Base-by-base conservation (phyloP, 1,284 basidiomycete genomes). In the Trichosporon sp. region DNA sequence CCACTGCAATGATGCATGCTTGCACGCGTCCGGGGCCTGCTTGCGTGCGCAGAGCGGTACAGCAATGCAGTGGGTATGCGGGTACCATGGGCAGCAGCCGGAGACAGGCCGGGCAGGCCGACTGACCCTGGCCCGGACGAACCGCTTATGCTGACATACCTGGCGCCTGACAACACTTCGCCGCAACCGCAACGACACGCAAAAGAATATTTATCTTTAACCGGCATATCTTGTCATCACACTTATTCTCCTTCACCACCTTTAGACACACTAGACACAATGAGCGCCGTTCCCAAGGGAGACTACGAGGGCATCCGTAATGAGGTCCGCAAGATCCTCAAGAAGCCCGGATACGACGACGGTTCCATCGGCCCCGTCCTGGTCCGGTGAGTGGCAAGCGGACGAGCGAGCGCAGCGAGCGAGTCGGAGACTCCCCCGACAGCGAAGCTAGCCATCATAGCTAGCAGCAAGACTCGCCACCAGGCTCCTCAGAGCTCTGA, bases 321-420 rank as follows among this genome's bases (percentile, higher is more conserved):
- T 65, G 79, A 84, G 75, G 77, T 85, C 54, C 76, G 75, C 66
- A 81, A 82, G 71, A 76, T 83, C 31, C 69, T 85, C 66, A 81
- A 83, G 70, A 81, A 81, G 72, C 82, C 81, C 3, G 81, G 79
- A 43, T 85, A 84, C 73, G 84, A 84, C 74, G 83, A 84, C 78
- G 83, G 83, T 14, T 81, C 79, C 8, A 78, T 79, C 63, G 83
- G 83, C 32, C 83, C 83, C 61, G 76, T 84, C 0, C 75, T 84
- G 43, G 83, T 84, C 67, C 73, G 83, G 83, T 83, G 31, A 21
- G 54, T 54, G 51, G 51, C 51, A 26, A 54, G 51, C 51, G 10
- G 8, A 11, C 51, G 16, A 21, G 51, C 51, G 51, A 54, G 51
- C 51, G 51, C 51, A 19, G 51, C 46, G 46, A 48, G 51, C 51